phyloP scores from a whole-genome alignment of 2,329 filamentous ascomycete species.

The Sarocladium kiliense region DNA sequence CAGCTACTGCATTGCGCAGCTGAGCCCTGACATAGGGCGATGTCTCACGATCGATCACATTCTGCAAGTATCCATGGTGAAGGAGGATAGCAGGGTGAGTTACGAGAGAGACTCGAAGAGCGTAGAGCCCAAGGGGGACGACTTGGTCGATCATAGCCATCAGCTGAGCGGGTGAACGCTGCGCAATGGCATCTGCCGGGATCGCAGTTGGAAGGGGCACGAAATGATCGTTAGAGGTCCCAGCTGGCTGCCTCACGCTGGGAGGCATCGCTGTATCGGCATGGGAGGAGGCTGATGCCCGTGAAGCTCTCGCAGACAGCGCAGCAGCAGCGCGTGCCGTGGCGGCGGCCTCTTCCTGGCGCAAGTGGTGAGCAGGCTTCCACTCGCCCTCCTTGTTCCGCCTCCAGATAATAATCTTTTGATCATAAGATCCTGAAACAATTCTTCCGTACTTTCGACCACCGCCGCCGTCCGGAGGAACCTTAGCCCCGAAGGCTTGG shows the following conservation, averaged over 20 bases:
- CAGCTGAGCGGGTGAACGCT: background rate
- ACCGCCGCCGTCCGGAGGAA: slow-evolving; percentile 87
- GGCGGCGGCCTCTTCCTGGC: slow-evolving; percentile 65
- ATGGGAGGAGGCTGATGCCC: background rate
- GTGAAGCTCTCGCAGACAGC: background rate
- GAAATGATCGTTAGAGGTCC: background rate
- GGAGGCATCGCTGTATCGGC: background rate
- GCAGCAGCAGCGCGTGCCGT: slow-evolving; percentile 31
- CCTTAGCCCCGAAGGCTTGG: slow-evolving; percentile 73
- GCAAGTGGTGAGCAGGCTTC: slow-evolving; percentile 69
- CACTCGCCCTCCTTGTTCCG: slow-evolving; percentile 80
- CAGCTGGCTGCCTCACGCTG: no score
- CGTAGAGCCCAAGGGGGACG: slow-evolving; percentile 39
- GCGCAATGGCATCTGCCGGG: background rate
- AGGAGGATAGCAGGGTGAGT: slow-evolving; percentile 44
- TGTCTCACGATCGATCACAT: slow-evolving; percentile 45
- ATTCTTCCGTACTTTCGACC: slow-evolving; percentile 90
- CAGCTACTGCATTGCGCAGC: slow-evolving; percentile 44
- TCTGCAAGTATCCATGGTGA: slow-evolving; percentile 43
- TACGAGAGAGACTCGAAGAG: slow-evolving; percentile 21
- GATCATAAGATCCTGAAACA: slow-evolving; percentile 93
- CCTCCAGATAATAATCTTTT: slow-evolving; percentile 93
- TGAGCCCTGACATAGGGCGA: slow-evolving; percentile 43
- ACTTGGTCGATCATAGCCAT: slow-evolving; percentile 47
- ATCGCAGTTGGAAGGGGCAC: slow-evolving; percentile 8